A percentile compares a stretch with the other conserved stretches of the same genome.
Conservation (phyloP, 2,329 filamentous ascomycete species). For the Tolypocladium tropicale region DNA sequence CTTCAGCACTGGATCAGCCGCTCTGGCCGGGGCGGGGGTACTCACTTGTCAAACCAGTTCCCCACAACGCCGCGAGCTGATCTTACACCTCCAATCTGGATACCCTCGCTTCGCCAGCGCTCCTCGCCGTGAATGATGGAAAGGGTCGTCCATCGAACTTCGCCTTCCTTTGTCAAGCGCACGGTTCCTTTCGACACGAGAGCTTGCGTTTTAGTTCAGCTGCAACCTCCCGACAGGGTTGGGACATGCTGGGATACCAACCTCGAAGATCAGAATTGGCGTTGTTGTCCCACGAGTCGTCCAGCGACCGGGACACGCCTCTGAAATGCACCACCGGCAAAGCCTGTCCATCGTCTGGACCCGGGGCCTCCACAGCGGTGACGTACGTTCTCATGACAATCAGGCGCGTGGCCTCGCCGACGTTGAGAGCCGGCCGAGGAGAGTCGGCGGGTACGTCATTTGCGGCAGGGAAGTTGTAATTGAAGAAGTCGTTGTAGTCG, state of each 20-base stretch:
- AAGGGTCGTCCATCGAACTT: conserved; percentile 64
- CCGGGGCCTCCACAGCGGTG: conserved; percentile 48
- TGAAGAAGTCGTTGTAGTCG: conserved; percentile 63
- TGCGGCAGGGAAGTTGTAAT: conserved; percentile 55
- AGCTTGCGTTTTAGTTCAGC: conserved; percentile 11
- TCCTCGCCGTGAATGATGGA: conserved; percentile 55
- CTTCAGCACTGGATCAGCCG: neutral
- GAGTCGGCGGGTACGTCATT: conserved; percentile 28
- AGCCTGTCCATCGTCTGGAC: conserved; percentile 43
- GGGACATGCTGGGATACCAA: conserved; percentile 21
- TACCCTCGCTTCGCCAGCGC: conserved; percentile 65
- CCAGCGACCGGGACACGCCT: conserved; percentile 51
- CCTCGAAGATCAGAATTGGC: conserved; percentile 57
- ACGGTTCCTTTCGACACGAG: conserved; percentile 41
- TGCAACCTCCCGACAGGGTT: neutral
- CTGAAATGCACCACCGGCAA: conserved; percentile 59
- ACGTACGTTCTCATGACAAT: conserved; percentile 59
- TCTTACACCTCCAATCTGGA: conserved; percentile 59
- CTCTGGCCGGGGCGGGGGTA: neutral
- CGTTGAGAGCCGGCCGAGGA: conserved; percentile 44
- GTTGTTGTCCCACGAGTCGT: conserved; percentile 57
- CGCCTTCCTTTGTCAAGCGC: conserved; percentile 55
- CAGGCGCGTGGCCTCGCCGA: conserved; percentile 57
- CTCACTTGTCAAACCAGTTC: conserved; percentile 67
- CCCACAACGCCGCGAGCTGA: conserved; percentile 61